Base-by-base conservation (phyloP, 306 rosid genomes). In the Malus sieversii region DNA sequence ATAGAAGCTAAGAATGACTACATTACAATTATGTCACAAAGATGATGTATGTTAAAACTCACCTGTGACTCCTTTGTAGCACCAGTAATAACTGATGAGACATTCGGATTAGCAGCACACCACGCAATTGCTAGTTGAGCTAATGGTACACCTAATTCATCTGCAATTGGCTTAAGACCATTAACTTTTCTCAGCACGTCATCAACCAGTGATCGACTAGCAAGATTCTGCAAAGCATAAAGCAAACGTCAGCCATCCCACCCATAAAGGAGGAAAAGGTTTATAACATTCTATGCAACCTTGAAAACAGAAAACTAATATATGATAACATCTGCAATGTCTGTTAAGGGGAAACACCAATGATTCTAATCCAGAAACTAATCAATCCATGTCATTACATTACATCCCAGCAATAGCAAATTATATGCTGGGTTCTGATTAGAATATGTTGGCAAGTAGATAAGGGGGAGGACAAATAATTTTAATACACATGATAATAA, bases 21-120 rank as follows among this genome's bases (percentile, higher is more conserved):
- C n/a, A 65, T 30, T 48, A 23, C 12, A 6, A 45, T 60, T 69
- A 51, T 27, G 20, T 68, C 35, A 55, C 74, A 20, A 32, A 13
- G 11, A 61, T 27, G 51, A 52, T 45, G 51, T 20, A 52, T 62
- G 20, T 46, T 66, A 33, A 60, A 82, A 84, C 97, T 58, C 73
- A 95, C 99, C 99, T 95, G 99, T 80, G 97, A 89, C 77, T 95
- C 99, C 80, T 92, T 95, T 16, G 99, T 95, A 23, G 99, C 99
- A 16, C 99, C 99, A 58, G 96, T 87, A 33, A 95, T 95, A 69
- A 95, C 99, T 5, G 97, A 90, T 3, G 99, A 89, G 76, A 95
- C 99, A 75, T 92, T 92, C 58, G 97, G 99, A 87, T 95, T 95
- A 14, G 96, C 83, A 48, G 99, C 97, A 71, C 99, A 95, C 99